These are phyloP conservation scores for Tylopilus subfusipes DNA, from an alignment of 768 basidiomycete genomes.

Conservation along the genomic window DNA sequence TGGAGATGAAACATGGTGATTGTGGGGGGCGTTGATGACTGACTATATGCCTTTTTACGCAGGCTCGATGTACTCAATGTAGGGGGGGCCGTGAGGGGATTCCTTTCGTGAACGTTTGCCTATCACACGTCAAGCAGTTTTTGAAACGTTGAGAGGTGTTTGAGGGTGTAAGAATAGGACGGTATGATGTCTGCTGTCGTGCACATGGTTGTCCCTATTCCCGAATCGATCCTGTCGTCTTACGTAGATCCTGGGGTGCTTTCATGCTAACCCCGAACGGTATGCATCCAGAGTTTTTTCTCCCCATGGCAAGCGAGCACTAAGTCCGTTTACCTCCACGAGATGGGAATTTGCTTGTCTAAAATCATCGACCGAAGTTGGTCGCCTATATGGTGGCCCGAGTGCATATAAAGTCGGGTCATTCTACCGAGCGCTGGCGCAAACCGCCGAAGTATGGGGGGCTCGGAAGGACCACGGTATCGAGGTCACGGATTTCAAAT, in stretches of 20 bases:
- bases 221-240: neutral
- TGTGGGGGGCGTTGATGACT: neutral
- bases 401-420: too few relatives aligned
- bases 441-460: too few relatives aligned
- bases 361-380: too few relatives aligned
- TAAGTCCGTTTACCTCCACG: too few relatives aligned
- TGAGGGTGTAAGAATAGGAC: neutral
- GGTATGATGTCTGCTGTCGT: neutral
- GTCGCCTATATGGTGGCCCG: too few relatives aligned
- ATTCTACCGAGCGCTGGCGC: too few relatives aligned
- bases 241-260: neutral
- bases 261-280: neutral
- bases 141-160: neutral
- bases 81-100: constrained; percentile 87
- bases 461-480: too few relatives aligned
- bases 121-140: neutral
- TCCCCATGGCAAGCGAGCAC: too few relatives aligned
- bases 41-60: constrained; percentile 11
- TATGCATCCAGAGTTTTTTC: too few relatives aligned
- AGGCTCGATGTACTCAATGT: constrained; percentile 87
- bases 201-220: neutral
- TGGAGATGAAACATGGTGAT: neutral
- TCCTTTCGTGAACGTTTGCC: constrained; percentile 52
- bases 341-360: too few relatives aligned
- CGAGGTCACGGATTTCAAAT: too few relatives aligned